Evolutionary conservation across 1,139 yeast species (phyloP), one percentile per base, ranked within the genome.

Genomic region (Sporopachydermia cereana): DNA sequence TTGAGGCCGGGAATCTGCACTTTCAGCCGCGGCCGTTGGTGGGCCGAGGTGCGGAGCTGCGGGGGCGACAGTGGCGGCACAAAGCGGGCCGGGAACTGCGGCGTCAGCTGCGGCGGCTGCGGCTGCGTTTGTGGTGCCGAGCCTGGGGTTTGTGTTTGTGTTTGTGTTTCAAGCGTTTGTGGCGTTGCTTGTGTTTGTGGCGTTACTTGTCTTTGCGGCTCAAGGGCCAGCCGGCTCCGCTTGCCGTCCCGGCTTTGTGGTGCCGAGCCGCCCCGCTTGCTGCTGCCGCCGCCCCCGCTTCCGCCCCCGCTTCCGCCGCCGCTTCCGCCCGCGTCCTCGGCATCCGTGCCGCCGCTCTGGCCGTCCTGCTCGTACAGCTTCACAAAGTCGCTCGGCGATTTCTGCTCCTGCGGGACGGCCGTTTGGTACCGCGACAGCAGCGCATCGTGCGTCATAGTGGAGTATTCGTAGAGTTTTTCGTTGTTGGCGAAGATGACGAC

Each of bases 401-500:
- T 58, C 20, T 53, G 45, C 46, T 61, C 66, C 43, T 60, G 58
- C 4, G 64, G 61, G 21, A 54, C 49, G 1, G 58, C 66, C 42
- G 56, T 57, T 49, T 71, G 66, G 60, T 80, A 85, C 44, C 69
- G 68, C 12, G 70, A 66, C 41, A 88, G 61, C 42, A 89, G 64
- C 44, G 79, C 80, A 25, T 72, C 68, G 7, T 84, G 71, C 51
- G 81, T 79, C 22, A 79, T 80, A 3, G 94, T 79, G 3, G 89
- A 76, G 57, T 80, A 89, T 63, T 89, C 96, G 60, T 82, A 84
- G 42, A 84, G 71, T 57, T 77, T 77, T 53, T 84, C 82, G 63
- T 85, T 86, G 57, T 77, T 77, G n/a, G 95, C 95, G 43, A 88
- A 71, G 27, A 91, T 86, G 22, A 91, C 78, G 29, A 91, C 93